phyloP scores from a whole-genome alignment of 768 basidiomycete genomes.

The Auricularia auricula-judae region DNA sequence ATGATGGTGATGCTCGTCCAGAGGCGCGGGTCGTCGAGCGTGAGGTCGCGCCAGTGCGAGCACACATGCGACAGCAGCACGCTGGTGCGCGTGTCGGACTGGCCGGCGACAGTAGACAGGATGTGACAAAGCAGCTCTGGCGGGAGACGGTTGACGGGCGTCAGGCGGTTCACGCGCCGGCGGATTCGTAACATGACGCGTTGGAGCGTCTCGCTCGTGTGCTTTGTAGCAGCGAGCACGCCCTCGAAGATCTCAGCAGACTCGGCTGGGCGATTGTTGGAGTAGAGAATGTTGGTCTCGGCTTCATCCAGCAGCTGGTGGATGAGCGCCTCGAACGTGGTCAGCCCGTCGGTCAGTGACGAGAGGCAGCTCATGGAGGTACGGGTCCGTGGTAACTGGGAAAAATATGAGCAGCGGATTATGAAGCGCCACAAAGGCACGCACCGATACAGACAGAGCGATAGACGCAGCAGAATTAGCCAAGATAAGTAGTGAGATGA shows the following conservation, averaged over 20 bases:
- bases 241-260: background rate
- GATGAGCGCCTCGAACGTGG: background rate
- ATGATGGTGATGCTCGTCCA: slow-evolving; percentile 1
- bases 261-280: background rate
- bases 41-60: slow-evolving; percentile 3
- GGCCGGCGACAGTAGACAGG: background rate
- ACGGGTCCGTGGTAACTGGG: no score
- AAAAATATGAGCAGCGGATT: no score
- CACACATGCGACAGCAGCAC: slow-evolving; percentile 8
- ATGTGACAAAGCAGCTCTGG: background rate
- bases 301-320: background rate
- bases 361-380: no score
- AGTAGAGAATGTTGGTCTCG: background rate
- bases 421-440: no score
- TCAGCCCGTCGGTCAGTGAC: background rate
- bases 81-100: background rate
- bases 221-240: background rate
- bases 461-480: no score
- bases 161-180: background rate
- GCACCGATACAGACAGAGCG: no score
- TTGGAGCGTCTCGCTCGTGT: background rate
- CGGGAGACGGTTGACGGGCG: background rate
- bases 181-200: background rate
- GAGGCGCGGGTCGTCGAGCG: slow-evolving; percentile 1
- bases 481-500: no score